Percentiles rank a stretch among this genome's conserved stretches.
Evolutionary conservation across 2,329 filamentous ascomycete species (phyloP).

Genomic region (Penicillium brasilianum): DNA sequence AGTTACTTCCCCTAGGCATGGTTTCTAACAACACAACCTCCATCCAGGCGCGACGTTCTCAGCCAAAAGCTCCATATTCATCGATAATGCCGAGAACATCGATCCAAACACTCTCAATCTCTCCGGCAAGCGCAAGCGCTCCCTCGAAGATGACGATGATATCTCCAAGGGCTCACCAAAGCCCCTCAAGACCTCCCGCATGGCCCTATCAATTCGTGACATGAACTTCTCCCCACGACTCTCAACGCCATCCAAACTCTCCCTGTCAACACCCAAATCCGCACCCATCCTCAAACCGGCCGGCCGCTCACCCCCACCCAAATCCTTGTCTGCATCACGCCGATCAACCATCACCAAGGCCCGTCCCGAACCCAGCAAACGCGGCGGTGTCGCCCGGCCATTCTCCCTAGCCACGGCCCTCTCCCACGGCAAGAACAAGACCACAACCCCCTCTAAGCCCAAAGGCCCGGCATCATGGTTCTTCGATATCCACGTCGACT

Average conservation of each 20-base stretch:
- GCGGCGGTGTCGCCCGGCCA: constrained; percentile 58
- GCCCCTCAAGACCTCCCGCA: constrained; percentile 56
- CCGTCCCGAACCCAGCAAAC: constrained; percentile 68
- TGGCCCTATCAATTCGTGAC: constrained; percentile 37
- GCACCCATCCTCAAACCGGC: constrained; percentile 70
- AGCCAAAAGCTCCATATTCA: constrained; percentile 28
- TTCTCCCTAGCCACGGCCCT: constrained; percentile 84
- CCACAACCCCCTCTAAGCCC: constrained; percentile 45
- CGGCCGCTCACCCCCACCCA: constrained; percentile 77
- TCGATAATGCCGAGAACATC: constrained; percentile 58
- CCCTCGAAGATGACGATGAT: constrained; percentile 38
- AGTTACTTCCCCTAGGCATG: background rate
- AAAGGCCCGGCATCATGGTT: constrained; percentile 66
- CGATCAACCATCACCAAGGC: constrained; percentile 68
- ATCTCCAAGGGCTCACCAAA: constrained; percentile 48
- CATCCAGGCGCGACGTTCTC: constrained; percentile 21
- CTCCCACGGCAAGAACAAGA: constrained; percentile 57
- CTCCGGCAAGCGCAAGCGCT: constrained; percentile 53
- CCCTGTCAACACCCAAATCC: constrained; percentile 51
- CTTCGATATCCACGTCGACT: constrained; percentile 95
- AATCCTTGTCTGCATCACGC: constrained; percentile 66
- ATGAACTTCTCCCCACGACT: constrained; percentile 29
- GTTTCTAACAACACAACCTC: constrained; percentile 14
- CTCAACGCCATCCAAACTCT: constrained; percentile 33
- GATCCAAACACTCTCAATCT: constrained; percentile 59